Conservation (phyloP, 441 rosid species). For the Francoa sonchifolia region DNA sequence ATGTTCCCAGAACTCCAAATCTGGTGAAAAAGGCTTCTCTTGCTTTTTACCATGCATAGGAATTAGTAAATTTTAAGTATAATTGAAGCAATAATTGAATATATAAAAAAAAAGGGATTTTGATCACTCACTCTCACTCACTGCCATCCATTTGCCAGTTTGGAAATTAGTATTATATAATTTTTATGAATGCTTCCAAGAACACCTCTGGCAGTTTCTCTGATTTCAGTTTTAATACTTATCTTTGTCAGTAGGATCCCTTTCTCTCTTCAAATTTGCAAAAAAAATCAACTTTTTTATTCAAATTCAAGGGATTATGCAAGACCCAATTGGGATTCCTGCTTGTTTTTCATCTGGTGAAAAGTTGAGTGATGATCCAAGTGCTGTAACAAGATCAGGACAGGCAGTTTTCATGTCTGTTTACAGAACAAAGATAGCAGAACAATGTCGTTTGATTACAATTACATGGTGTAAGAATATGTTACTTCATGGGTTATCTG, state of each 20-base stretch:
- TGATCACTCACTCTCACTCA: conserved; percentile 28
- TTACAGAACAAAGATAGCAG: conserved; percentile 45
- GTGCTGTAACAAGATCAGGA: conserved; percentile 43
- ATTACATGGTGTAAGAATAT: conserved; percentile 78
- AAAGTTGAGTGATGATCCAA: conserved; percentile 34
- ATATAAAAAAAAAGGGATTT: conserved; percentile 6
- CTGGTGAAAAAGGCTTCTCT: conserved; percentile 22
- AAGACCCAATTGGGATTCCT: conserved; percentile 44
- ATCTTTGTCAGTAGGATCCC: conserved; percentile 24
- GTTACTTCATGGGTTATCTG: conserved; percentile 58
- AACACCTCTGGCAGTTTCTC: conserved; percentile 36
- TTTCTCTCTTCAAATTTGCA: conserved; percentile 17
- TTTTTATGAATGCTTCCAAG: conserved; percentile 26
- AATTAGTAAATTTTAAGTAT: conserved; percentile 14
- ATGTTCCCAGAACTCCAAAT: conserved; percentile 15
- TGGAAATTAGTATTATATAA: conserved; percentile 15
- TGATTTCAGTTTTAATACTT: no score
- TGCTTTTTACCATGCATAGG: conserved; percentile 33
- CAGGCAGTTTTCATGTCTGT: conserved; percentile 55
- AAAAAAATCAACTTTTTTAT: conserved; percentile 8
- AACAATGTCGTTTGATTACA: conserved; percentile 46
- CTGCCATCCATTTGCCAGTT: conserved; percentile 34
- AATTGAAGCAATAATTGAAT: conserved; percentile 13
- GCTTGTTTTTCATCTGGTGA: conserved; percentile 50
- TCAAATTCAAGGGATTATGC: conserved; percentile 30